phyloP scores from a whole-genome alignment of 108 stramenopile genomes.

The Nitzschia palea region DNA sequence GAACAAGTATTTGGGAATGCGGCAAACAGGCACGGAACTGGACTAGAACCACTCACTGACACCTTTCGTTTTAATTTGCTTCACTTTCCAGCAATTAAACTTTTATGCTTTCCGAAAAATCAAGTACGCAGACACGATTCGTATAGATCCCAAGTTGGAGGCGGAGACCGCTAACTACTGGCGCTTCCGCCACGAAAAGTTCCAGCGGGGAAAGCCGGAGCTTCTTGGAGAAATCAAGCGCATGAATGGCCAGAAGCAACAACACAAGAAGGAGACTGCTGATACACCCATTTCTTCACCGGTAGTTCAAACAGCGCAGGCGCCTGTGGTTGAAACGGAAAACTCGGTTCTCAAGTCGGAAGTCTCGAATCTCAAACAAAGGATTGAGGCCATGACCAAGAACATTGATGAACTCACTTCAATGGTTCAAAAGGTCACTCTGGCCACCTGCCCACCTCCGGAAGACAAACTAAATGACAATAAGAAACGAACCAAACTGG shows the following conservation, averaged over 20 bases:
- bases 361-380: constrained; percentile 63
- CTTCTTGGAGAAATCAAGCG: constrained; percentile 78
- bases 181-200: constrained; percentile 83
- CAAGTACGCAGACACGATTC: constrained; percentile 65
- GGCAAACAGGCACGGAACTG: not conserved
- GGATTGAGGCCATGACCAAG: constrained; percentile 79
- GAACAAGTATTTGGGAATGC: not conserved
- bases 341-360: constrained; percentile 57
- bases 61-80: not conserved
- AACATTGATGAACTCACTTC: constrained; percentile 76
- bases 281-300: not conserved
- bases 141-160: constrained; percentile 71
- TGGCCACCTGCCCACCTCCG: constrained; percentile 39
- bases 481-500: constrained; percentile 25
- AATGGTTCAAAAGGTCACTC: constrained; percentile 67
- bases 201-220: constrained; percentile 68
- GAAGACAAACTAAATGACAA: constrained; percentile 13
- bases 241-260: constrained; percentile 32
- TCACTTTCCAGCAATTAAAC: constrained; percentile 77
- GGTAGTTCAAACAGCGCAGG: not conserved
- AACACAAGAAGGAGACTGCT: constrained; percentile 5
- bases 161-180: constrained; percentile 72
- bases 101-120: constrained; percentile 91
- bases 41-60: not conserved
- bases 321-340: constrained; percentile 16